Percentiles rank a stretch among this genome's conserved stretches.
phyloP scores from a whole-genome alignment of 768 basidiomycete genomes.

The Suillus subaureus region DNA sequence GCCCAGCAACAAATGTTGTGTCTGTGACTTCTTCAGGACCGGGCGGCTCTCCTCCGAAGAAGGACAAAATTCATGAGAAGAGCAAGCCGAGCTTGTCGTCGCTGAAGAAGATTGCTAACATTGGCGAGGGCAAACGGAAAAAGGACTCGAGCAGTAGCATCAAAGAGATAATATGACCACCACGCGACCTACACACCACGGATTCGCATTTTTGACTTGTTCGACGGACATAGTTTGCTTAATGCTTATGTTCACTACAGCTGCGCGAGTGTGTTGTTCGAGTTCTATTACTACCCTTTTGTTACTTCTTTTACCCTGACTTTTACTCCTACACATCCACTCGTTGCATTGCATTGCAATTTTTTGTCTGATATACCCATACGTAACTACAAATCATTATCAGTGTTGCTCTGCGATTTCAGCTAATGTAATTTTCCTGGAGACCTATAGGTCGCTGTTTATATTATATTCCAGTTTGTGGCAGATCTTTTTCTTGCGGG shows the following conservation, averaged over 20 bases:
- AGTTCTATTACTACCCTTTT: conserved; percentile 16
- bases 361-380: conserved; percentile 32
- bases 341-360: conserved; percentile 33
- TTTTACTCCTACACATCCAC: conserved; percentile 22
- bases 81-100: conserved; percentile 56
- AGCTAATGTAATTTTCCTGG: conserved; percentile 29
- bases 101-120: conserved; percentile 50
- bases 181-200: conserved; percentile 9
- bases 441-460: not conserved
- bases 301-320: conserved; percentile 9
- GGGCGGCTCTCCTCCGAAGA: conserved; percentile 23
- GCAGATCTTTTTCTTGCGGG: not conserved
- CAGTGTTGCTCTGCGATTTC: conserved; percentile 30
- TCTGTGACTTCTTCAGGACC: conserved; percentile 40
- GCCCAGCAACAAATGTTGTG: conserved; percentile 38
- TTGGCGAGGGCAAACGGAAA: conserved; percentile 48
- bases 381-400: conserved; percentile 31
- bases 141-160: conserved; percentile 54
- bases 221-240: conserved; percentile 25
- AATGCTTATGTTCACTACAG: conserved; percentile 11
- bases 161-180: conserved; percentile 39
- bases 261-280: conserved; percentile 21
- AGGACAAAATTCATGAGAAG: conserved; percentile 50
- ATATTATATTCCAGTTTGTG: not conserved
- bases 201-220: conserved; percentile 19